A percentile compares a stretch with the other conserved stretches of the same genome.
Conservation (phyloP, 371 early-diverging fungal species). For the Mortierella sp. region DNA sequence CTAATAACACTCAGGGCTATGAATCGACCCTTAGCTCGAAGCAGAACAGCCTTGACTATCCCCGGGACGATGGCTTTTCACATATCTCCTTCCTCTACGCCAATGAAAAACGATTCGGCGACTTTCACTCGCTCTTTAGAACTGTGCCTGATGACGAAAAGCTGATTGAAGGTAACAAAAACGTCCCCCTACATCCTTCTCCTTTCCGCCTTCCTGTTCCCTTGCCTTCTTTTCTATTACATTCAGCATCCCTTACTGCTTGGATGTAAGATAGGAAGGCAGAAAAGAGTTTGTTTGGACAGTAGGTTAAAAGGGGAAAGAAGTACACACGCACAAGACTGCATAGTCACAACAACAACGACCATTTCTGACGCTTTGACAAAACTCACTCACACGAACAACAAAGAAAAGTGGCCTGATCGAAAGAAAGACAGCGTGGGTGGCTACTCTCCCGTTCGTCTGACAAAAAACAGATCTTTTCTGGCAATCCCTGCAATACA, state of each 20-base stretch:
- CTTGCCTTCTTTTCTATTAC: not conserved
- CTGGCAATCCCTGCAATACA: not conserved
- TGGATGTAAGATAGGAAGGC: not conserved
- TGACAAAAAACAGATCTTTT: not conserved
- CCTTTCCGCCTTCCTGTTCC: not conserved
- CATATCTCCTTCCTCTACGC: not conserved
- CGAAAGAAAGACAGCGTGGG: not conserved
- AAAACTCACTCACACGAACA: not conserved
- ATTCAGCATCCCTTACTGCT: not conserved
- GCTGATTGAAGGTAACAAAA: conserved; percentile 71
- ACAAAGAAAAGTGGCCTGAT: conserved; percentile 5
- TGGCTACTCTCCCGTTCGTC: not conserved
- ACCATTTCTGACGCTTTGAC: not conserved
- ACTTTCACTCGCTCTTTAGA: conserved; percentile 76
- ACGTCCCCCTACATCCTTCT: not conserved
- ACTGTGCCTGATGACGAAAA: conserved; percentile 63
- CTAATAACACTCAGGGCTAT: conserved; percentile 20
- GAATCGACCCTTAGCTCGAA: not conserved
- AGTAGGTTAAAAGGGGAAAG: not conserved
- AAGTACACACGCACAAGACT: not conserved
- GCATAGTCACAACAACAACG: too few relatives aligned
- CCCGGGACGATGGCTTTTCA: conserved; percentile 1
- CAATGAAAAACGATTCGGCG: conserved; percentile 67
- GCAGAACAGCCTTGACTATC: not conserved
- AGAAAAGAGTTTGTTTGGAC: not conserved